phyloP scores from a whole-genome alignment of 371 early-diverging fungal species.

The Mycotypha africana region DNA sequence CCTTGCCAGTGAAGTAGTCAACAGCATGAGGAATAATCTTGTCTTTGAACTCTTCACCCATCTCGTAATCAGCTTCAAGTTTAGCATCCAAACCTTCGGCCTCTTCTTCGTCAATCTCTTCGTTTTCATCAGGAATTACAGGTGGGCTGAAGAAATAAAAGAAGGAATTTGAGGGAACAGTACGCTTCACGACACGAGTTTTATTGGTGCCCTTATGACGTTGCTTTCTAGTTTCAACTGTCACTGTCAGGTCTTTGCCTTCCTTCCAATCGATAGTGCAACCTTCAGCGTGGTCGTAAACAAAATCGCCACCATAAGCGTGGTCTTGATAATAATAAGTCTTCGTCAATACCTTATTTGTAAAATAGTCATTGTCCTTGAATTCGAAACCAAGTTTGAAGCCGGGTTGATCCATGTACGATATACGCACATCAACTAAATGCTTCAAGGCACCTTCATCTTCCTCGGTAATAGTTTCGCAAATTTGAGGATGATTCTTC shows the following conservation, averaged over 20 bases:
- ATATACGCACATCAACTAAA: constrained; percentile 80
- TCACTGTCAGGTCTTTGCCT: constrained; percentile 88
- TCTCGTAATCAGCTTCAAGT: constrained; percentile 89
- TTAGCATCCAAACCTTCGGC: constrained; percentile 74
- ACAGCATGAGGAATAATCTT: constrained; percentile 93
- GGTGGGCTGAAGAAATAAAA: constrained; percentile 93
- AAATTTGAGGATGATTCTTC: constrained; percentile 76
- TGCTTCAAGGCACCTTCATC: constrained; percentile 83
- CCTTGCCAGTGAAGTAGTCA: constrained; percentile 98
- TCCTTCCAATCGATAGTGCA: constrained; percentile 92
- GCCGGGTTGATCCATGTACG: constrained; percentile 83
- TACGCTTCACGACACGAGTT: constrained; percentile 94
- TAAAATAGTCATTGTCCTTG: constrained; percentile 82
- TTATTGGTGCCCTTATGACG: constrained; percentile 97
- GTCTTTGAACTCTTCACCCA: constrained; percentile 95
- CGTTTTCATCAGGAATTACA: constrained; percentile 65
- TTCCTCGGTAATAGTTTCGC: constrained; percentile 79
- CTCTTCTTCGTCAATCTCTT: constrained; percentile 69
- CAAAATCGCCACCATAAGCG: constrained; percentile 68
- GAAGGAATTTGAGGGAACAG: constrained; percentile 91
- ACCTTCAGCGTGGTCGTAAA: constrained; percentile 90
- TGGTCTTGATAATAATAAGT: constrained; percentile 83
- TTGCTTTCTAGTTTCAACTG: constrained; percentile 94
- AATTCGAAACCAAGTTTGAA: constrained; percentile 93
- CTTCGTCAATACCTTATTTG: constrained; percentile 82